A percentile compares a stretch with the other conserved stretches of the same genome.
These are phyloP conservation scores for Gossypium ekmanianum DNA, from an alignment of 345 rosid genomes.

Conservation along the genomic window DNA sequence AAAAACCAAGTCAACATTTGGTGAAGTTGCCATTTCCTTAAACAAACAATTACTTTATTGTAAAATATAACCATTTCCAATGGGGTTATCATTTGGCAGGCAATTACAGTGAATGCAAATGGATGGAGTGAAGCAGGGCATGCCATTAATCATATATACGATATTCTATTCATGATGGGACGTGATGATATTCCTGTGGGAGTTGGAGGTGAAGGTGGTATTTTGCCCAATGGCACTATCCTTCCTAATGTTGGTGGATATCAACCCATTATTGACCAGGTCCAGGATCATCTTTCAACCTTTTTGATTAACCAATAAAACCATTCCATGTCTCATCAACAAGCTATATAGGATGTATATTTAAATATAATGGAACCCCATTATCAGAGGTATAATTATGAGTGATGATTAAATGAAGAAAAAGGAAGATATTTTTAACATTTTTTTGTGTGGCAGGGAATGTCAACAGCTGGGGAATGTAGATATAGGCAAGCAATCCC, in stretches of 20 bases:
- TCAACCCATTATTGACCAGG: constrained; percentile 84
- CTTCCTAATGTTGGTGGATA: constrained; percentile 82
- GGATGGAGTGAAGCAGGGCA: constrained; percentile 92
- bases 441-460: constrained; percentile 34
- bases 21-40: too few relatives aligned
- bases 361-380: background rate
- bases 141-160: constrained; percentile 71
- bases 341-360: background rate
- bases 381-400: background rate
- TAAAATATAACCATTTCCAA: background rate
- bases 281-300: constrained; percentile 33
- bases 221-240: constrained; percentile 55
- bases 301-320: background rate
- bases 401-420: background rate
- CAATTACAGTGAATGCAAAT: constrained; percentile 63
- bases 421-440: background rate
- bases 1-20: too few relatives aligned
- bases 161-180: constrained; percentile 84
- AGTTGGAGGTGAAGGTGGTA: constrained; percentile 86
- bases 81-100: constrained; percentile 36
- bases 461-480: constrained; percentile 63
- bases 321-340: background rate
- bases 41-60: too few relatives aligned
- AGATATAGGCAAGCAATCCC: constrained; percentile 90
- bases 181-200: constrained; percentile 79